phyloP scores from a whole-genome alignment of 176 grass and related monocot genomes.

The Cocos nucifera region DNA sequence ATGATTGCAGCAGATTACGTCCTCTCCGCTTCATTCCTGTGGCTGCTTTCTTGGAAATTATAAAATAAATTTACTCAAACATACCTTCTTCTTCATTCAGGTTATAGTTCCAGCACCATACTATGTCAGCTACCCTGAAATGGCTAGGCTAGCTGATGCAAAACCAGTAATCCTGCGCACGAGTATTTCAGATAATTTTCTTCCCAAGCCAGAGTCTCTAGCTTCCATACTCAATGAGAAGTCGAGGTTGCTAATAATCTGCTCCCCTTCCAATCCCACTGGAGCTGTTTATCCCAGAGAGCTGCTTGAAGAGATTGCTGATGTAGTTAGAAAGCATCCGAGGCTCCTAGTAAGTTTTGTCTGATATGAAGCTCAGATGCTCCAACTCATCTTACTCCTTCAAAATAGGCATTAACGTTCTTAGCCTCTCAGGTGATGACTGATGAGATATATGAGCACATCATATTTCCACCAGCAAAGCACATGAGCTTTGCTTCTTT shows the following conservation, averaged over 20 bases:
- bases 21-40: background rate
- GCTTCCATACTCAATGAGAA: slow-evolving; percentile 68
- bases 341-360: slow-evolving; percentile 55
- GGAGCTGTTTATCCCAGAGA: slow-evolving; percentile 85
- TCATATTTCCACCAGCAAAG: slow-evolving; percentile 50
- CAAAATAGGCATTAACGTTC: background rate
- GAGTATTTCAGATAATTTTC: slow-evolving; percentile 70
- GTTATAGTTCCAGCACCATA: slow-evolving; percentile 85
- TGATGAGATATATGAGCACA: slow-evolving; percentile 86
- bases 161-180: slow-evolving; percentile 71
- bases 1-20: too few species aligned
- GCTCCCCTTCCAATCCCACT: slow-evolving; percentile 94
- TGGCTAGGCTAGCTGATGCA: slow-evolving; percentile 78
- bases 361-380: background rate
- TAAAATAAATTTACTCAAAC: slow-evolving; percentile 1
- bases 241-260: slow-evolving; percentile 75
- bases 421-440: slow-evolving; percentile 57
- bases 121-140: slow-evolving; percentile 94
- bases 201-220: slow-evolving; percentile 57
- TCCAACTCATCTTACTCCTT: background rate
- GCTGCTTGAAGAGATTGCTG: slow-evolving; percentile 75
- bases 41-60: background rate
- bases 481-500: slow-evolving; percentile 69
- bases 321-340: slow-evolving; percentile 73
- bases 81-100: slow-evolving; percentile 17